Evolutionary conservation across 78 protist genomes (phyloP).

Genomic region (Dictyostelium brefeldianum): DNA sequence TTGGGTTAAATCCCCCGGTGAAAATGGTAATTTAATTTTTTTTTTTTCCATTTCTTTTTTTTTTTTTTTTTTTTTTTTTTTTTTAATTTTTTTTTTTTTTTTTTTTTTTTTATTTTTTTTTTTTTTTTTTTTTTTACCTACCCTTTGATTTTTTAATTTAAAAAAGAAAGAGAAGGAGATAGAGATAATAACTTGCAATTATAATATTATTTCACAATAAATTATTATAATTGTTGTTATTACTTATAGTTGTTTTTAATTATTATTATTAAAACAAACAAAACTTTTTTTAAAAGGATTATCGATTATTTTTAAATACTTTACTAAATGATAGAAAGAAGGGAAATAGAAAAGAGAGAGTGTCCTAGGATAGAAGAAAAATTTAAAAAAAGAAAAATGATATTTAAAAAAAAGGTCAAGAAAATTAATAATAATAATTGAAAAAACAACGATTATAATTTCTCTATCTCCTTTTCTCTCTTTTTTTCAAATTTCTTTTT

Average conservation of each 20-base stretch:
- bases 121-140: not conserved
- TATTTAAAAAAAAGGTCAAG: not conserved
- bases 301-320: not conserved
- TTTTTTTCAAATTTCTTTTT: not conserved
- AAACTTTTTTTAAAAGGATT: not conserved
- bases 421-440: slow-evolving; percentile 7
- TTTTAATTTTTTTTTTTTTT: not conserved
- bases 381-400: not conserved
- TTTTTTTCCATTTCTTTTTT: not conserved
- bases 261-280: not conserved
- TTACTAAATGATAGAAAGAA: not conserved
- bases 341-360: not conserved
- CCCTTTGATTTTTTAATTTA: not conserved
- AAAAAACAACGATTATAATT: not conserved
- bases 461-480: slow-evolving; percentile 6
- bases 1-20: too few relatives aligned
- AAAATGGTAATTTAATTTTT: too few relatives aligned
- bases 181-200: not conserved
- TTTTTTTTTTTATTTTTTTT: not conserved
- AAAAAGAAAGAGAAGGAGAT: not conserved
- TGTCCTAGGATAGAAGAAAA: not conserved
- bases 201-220: not conserved
- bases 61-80: not conserved
- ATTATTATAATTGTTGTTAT: not conserved
- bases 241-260: not conserved